phyloP scores from a whole-genome alignment of 1,139 yeast genomes.

The Magnusiomyces clavatus region DNA sequence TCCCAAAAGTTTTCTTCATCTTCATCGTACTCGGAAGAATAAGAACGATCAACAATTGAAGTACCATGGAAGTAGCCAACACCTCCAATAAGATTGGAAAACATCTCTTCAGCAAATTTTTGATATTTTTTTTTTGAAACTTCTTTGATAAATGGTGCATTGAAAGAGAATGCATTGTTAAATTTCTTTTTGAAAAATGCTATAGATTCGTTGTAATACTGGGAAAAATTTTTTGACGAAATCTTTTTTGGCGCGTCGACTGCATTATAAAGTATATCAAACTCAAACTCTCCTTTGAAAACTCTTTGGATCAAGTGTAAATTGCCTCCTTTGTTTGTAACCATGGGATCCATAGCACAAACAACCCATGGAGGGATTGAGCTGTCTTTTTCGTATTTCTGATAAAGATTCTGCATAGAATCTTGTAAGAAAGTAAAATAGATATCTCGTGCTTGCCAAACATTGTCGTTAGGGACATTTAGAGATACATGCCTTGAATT shows the following conservation, averaged over 20 bases:
- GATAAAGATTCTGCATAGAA: constrained; percentile 45
- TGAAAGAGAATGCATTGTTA: constrained; percentile 43
- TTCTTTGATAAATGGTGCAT: constrained; percentile 41
- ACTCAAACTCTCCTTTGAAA: constrained; percentile 68
- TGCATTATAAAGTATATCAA: constrained; percentile 56
- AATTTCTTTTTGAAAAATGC: constrained; percentile 50
- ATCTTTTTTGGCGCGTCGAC: constrained; percentile 32
- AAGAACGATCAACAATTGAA: constrained; percentile 68
- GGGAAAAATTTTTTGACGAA: constrained; percentile 32
- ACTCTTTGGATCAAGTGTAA: constrained; percentile 71
- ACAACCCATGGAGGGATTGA: constrained; percentile 33
- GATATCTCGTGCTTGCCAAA: constrained; percentile 78
- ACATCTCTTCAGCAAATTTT: constrained; percentile 63
- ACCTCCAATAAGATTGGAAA: constrained; percentile 85
- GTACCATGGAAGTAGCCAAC: constrained; percentile 86
- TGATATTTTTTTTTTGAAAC: constrained; percentile 26
- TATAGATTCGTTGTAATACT: constrained; percentile 35
- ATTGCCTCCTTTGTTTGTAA: constrained; percentile 58
- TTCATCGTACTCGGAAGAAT: constrained; percentile 53
- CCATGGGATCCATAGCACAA: constrained; percentile 50
- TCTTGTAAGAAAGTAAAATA: constrained; percentile 65
- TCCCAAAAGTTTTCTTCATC: constrained; percentile 37
- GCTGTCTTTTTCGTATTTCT: constrained; percentile 30
- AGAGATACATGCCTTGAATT: constrained; percentile 63
- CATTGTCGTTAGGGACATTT: constrained; percentile 60